Conservation (phyloP, 139 green algal genomes). For the Deuterostichococcus epilithicus region DNA sequence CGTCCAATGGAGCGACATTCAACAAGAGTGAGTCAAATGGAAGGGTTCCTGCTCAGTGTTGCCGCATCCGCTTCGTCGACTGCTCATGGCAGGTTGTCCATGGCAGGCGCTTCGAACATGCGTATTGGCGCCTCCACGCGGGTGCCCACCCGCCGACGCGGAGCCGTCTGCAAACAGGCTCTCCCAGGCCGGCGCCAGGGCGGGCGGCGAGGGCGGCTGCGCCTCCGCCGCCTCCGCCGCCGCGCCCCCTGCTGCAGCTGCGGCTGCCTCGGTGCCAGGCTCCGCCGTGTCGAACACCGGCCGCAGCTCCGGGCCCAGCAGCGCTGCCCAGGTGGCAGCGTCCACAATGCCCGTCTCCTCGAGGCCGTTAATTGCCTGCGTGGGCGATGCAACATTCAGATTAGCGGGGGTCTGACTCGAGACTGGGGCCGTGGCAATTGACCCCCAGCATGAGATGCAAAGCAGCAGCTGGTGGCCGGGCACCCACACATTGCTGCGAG, state of each 20-base stretch:
- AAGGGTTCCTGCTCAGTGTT: background rate
- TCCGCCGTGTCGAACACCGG: background rate
- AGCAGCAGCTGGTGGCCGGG: no score
- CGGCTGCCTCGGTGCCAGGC: background rate
- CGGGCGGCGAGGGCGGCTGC: background rate
- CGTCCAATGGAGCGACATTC: constrained; percentile 2
- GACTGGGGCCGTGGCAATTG: no score
- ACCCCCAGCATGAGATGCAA: no score
- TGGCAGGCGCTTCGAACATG: no score
- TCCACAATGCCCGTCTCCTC: constrained; percentile 68
- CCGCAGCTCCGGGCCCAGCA: constrained; percentile 47
- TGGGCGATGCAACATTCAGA: background rate
- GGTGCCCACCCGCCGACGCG: background rate
- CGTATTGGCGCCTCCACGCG: no score
- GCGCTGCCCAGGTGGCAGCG: constrained; percentile 51
- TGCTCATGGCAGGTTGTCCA: no score
- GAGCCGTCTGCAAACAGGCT: background rate
- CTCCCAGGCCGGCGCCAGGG: background rate
- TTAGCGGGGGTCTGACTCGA: no score
- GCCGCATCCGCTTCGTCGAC: background rate
- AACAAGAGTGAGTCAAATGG: background rate
- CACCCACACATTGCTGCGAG: no score
- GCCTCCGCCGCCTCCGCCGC: background rate
- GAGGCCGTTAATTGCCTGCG: constrained; percentile 54
- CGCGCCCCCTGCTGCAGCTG: background rate